Base-by-base conservation (phyloP, 371 early-diverging fungal species). In the Syncephalastrum sp. region DNA sequence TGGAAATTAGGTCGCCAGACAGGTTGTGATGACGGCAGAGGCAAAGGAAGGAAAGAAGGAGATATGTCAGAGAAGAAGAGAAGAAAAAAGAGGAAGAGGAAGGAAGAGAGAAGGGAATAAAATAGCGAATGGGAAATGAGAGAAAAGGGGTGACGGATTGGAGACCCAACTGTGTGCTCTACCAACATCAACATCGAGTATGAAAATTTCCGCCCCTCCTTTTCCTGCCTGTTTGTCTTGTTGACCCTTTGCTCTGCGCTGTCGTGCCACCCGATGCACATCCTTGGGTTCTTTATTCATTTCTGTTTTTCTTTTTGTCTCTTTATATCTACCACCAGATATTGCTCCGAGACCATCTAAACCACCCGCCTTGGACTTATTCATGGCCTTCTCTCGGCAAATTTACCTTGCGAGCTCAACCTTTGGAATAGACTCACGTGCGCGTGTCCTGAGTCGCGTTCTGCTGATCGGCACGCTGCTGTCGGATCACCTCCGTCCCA, bases 161-260 rank as follows among this genome's bases (percentile, higher is more conserved):
- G 60, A 60, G 57, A 62, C 57, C 33, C 57, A 62, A 57, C 63
- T 57, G 53, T 43, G 38, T 33, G 38, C 38, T 33, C 38, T 33
- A 33, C 38, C 38, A 33, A 33, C 38, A 33, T 33, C 38, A 33
- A 53, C 52, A 21, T 16, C 33, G 23, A 42, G 21, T 42, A 59
- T 51, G 59, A 59, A 59, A 59, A 53, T 59, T 59, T 59, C 59
- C 59, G 59, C 53, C 21, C 27, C 53, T 53, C 53, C 47, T 53
- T 59, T 53, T 46, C n/a, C 53, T 47, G 38, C 33, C 38, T 33
- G 38, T 10, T 33, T 33, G 38, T 33, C 38, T 33, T 12, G 38
- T 33, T 33, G 38, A 33, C 38, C 38, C 12, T 33, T 33, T 10
- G 38, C 38, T 33, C 10, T 33, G 38, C 1, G 38, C 7, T 33